A percentile compares a stretch with the other conserved stretches of the same genome.
Conservation (phyloP, 768 basidiomycete genomes). For the Obba rivulosa region DNA sequence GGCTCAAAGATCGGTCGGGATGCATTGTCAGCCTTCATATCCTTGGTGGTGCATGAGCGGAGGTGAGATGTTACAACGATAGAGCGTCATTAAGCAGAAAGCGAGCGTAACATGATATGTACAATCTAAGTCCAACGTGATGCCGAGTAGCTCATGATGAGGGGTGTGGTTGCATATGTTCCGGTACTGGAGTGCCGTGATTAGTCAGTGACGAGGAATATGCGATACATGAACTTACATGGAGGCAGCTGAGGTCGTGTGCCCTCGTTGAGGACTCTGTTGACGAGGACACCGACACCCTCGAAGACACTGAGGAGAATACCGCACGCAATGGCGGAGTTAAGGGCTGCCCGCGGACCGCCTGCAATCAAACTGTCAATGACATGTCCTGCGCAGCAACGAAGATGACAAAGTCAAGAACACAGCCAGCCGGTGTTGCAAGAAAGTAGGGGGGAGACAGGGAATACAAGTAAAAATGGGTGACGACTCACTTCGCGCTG, state of each 20-base stretch:
- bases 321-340: slow-evolving; percentile 93
- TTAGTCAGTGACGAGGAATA: slow-evolving; percentile 3
- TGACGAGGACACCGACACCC: slow-evolving; percentile 91
- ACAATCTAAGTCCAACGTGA: slow-evolving; percentile 44
- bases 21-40: no score
- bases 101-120: slow-evolving; percentile 27
- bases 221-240: slow-evolving; percentile 40
- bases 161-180: slow-evolving; percentile 48
- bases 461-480: background rate
- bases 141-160: slow-evolving; percentile 15
- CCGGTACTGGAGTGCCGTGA: slow-evolving; percentile 38
- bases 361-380: slow-evolving; percentile 40
- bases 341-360: slow-evolving; percentile 86
- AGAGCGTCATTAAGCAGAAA: slow-evolving; percentile 11
- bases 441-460: no score
- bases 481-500: slow-evolving; percentile 75
- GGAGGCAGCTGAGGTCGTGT: slow-evolving; percentile 77
- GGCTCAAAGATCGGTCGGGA: no score
- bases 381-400: background rate
- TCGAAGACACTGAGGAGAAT: slow-evolving; percentile 93
- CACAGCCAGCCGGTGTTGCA: no score
- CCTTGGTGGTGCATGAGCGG: background rate
- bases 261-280: slow-evolving; percentile 81
- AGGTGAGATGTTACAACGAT: background rate
- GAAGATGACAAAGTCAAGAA: no score